Evolutionary conservation across 352 stramenopile species (phyloP), one percentile per base, ranked within the genome.

Genomic region (Globisporangium ultimum): DNA sequence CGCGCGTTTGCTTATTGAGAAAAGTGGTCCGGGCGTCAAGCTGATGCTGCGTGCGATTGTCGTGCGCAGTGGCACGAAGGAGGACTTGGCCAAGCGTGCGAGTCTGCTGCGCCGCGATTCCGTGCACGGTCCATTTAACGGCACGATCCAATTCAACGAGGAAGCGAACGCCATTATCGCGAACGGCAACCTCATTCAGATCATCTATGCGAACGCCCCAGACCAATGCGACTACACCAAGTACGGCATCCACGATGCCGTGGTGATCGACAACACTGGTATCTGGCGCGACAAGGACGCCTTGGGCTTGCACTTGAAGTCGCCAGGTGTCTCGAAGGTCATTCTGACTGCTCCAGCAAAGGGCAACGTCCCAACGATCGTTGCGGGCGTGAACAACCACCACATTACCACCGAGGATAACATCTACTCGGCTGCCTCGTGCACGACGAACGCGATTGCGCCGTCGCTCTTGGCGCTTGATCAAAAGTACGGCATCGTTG

Each of bases 181-280:
- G 28, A 93, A 94, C 57, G 84, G 82, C 45, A 93, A 96, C 63
- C 67, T 91, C 42, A 95, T 96, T 59, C 85, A 93, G 61, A 87
- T 95, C 63, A 94, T 93, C 63, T 90, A 93, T 71, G 80, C 82
- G 58, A 79, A 88, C 22, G 73, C 72, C 42, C 85, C 87, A 1
- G 86, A 94, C 68, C 90, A 94, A 61, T 91, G 87, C 53, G 85
- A 93, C 70, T 96, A 95, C 72, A 89, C 81, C 11, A 72, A 88
- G 64, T 91, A 93, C 62, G 85, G 84, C 61, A 96, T 96, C 64
- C 62, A 90, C 49, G 70, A 96, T 60, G 87, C 88, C 28, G 83
- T 96, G 43, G 86, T 96, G n/a, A 89, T 96, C 61, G 88, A 96
- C 64, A 95, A 94, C 72, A 96, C 88, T 50, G 88, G 87, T 48